Conservation (phyloP, 768 basidiomycete genomes). For the Vishniacozyma victoriae region DNA sequence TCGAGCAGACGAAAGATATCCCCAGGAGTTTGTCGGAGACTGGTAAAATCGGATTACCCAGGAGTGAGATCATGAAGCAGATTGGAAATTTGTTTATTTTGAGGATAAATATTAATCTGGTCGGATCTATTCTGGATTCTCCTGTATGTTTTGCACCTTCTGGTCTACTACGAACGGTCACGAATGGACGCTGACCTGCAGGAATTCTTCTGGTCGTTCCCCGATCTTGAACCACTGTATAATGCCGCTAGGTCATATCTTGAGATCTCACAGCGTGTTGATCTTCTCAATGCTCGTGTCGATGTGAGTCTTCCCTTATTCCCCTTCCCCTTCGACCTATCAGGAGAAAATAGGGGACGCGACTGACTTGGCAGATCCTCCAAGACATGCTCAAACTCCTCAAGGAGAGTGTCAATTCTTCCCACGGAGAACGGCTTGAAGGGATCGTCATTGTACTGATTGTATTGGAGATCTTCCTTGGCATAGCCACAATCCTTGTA, state of each 20-base stretch:
- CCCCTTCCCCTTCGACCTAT: no score
- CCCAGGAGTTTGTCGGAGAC: slow-evolving; percentile 89
- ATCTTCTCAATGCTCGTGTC: slow-evolving; percentile 85
- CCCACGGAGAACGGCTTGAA: slow-evolving; percentile 83
- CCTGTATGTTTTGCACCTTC: slow-evolving; percentile 57
- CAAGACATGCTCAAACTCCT: slow-evolving; percentile 95
- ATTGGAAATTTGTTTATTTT: slow-evolving; percentile 91
- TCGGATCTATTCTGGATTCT: slow-evolving; percentile 93
- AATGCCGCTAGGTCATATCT: slow-evolving; percentile 89
- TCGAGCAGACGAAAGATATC: slow-evolving; percentile 94
- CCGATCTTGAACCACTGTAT: slow-evolving; percentile 90
- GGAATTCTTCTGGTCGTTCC: slow-evolving; percentile 96
- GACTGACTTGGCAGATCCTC: slow-evolving; percentile 57
- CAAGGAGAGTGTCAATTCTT: slow-evolving; percentile 87
- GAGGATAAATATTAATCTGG: slow-evolving; percentile 88
- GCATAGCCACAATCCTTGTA: slow-evolving; percentile 83
- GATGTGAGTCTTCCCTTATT: slow-evolving; percentile 55
- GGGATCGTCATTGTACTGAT: slow-evolving; percentile 89
- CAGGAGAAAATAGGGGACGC: no score
- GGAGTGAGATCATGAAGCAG: slow-evolving; percentile 89
- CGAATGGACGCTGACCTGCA: slow-evolving; percentile 42
- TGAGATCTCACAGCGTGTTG: slow-evolving; percentile 88
- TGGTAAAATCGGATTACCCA: slow-evolving; percentile 72
- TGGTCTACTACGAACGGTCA: neutral
- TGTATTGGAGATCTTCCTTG: slow-evolving; percentile 59